Conservation (phyloP, 2,329 filamentous ascomycete species). For the Didymella pomorum region DNA sequence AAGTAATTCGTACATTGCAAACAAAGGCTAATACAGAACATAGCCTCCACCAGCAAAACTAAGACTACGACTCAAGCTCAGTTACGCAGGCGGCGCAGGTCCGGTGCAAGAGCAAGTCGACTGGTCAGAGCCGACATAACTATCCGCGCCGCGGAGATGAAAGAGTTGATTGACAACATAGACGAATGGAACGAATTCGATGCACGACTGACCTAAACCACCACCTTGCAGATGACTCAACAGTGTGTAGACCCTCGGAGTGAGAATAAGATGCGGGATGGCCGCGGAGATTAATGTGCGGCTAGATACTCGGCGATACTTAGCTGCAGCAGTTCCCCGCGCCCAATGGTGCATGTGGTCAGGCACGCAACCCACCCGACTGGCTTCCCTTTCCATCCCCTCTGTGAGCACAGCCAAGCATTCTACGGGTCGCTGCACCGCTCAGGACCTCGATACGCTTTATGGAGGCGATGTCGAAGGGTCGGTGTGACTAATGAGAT, state of each 20-base stretch:
- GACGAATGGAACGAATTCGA: conserved; percentile 18
- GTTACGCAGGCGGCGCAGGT: conserved; percentile 74
- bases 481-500: neutral
- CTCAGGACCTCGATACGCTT: neutral
- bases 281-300: conserved; percentile 9
- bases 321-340: conserved; percentile 4
- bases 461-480: neutral
- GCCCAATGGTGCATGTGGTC: conserved; percentile 15
- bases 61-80: conserved; percentile 84
- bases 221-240: conserved; percentile 5
- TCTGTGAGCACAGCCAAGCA: conserved; percentile 14
- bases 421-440: conserved; percentile 8
- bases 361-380: conserved; percentile 12
- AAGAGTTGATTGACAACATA: conserved; percentile 1
- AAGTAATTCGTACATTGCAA: neutral
- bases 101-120: conserved; percentile 91
- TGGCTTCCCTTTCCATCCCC: conserved; percentile 1
- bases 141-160: neutral
- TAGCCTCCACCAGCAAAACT: conserved; percentile 75
- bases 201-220: neutral
- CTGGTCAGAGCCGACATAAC: conserved; percentile 80
- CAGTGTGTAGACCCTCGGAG: neutral
- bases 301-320: conserved; percentile 1
- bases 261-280: conserved; percentile 10
- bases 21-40: conserved; percentile 32